These are phyloP conservation scores for Maudiozyma turicensis DNA, from an alignment of 805 yeast species.

Conservation along the genomic window DNA sequence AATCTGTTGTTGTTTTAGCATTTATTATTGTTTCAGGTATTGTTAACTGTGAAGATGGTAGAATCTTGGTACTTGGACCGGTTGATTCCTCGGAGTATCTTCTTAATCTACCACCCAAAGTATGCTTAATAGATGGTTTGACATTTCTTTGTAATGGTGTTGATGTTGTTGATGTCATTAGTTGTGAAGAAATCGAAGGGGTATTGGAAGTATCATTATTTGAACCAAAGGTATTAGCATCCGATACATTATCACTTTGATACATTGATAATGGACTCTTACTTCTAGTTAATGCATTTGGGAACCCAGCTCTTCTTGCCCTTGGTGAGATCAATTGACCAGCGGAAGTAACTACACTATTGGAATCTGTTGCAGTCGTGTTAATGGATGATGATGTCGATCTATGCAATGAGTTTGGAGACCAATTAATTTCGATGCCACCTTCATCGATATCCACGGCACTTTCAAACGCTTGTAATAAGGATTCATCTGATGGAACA, in stretches of 20 bases:
- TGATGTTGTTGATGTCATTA: constrained; percentile 8
- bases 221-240: background rate
- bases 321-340: constrained; percentile 4
- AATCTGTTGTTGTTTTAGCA: background rate
- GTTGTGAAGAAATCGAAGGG: constrained; percentile 6
- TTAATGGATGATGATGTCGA: constrained; percentile 4
- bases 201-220: constrained; percentile 1
- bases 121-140: constrained; percentile 8
- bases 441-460: background rate
- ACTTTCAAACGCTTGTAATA: background rate
- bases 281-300: background rate
- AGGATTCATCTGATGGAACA: constrained; percentile 6
- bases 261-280: constrained; percentile 3
- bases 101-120: constrained; percentile 5
- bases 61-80: background rate
- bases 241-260: background rate
- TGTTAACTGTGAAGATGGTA: background rate
- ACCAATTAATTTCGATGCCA: constrained; percentile 2
- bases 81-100: constrained; percentile 14
- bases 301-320: constrained; percentile 5
- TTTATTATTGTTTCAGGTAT: background rate
- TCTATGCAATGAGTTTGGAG: constrained; percentile 6
- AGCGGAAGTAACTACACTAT: background rate
- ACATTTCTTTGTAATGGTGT: constrained; percentile 9
- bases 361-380: background rate